Base-by-base conservation (phyloP, 2,329 filamentous ascomycete species). In the Didymellaceae sp. region DNA sequence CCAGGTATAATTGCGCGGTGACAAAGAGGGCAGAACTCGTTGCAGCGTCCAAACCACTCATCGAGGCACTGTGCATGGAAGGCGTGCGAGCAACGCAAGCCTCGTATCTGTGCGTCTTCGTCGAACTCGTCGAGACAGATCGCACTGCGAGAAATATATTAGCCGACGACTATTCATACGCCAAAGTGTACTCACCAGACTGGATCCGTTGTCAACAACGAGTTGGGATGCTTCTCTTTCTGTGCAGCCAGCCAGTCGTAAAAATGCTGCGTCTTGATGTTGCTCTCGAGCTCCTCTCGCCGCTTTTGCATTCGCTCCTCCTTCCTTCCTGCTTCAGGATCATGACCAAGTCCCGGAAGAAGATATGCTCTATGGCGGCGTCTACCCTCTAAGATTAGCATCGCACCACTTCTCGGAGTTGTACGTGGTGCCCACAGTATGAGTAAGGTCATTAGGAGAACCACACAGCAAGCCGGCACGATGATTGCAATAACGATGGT, bases 21-120 rank as follows among this genome's bases (percentile, higher is more conserved):
- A 33, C 72, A 74, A 14, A 74, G 61, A 32, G 72, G 72, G 50
- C 72, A 74, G 47, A 62, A 72, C 25, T 74, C 70, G 44, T 74
- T 72, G 42, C 58, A 71, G 20, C 68, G 57, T 20, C 57, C 59
- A 44, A 68, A 74, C 71, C 71, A 74, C 33, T 71, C 67, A 52
- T 74, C 72, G 13, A 74, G 55, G 22, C 72, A 74, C 6, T 58
- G 52, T 33, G 69, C 61, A 38, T 74, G 72, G 51, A 73, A 74
- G 10, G 70, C 68, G 45, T 74, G 72, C 14, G 59, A 59, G 49
- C 71, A 74, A 14, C 55, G 58, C 4, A 74, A 63, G 0, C 65
- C 70, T 2, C 72, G 66, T 33, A 74, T 62, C 20, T 69, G 66
- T 21, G 70, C 62, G 14, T 63, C 59, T 14, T 69, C 59, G 16